These are phyloP conservation scores for Neurospora sp. DNA, from an alignment of 495 filamentous ascomycete genomes.

Conservation along the genomic window DNA sequence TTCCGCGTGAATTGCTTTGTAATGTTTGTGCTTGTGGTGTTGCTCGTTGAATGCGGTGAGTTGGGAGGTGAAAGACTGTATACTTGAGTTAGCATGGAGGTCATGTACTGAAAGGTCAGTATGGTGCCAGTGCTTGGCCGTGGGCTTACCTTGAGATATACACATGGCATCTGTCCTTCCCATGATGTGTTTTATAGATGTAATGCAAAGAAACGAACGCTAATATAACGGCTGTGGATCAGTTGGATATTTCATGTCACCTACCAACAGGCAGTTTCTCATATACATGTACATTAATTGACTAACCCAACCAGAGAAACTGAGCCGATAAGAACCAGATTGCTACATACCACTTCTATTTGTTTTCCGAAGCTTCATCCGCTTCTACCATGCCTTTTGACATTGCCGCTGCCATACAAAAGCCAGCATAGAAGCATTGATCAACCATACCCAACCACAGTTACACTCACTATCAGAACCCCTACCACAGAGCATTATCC, in stretches of 20 bases:
- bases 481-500: constrained; percentile 25
- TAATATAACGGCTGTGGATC: background rate
- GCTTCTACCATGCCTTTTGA: background rate
- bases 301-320: background rate
- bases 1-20: background rate
- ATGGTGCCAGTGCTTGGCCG: background rate
- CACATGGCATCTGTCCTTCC: background rate
- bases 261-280: background rate
- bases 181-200: background rate
- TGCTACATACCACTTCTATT: background rate
- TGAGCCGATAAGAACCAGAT: background rate
- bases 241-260: background rate
- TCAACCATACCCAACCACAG: background rate
- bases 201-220: background rate
- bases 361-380: background rate
- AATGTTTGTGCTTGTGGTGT: background rate
- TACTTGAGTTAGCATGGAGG: background rate
- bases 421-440: background rate
- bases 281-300: background rate
- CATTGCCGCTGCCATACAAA: background rate
- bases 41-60: background rate
- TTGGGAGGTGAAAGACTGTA: background rate
- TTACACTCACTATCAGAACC: background rate
- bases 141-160: background rate
- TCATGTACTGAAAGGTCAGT: background rate